Percentiles rank a stretch among this genome's conserved stretches.
Evolutionary conservation across 1,284 basidiomycete species (phyloP).

Genomic region (Ustilago xerochloae): DNA sequence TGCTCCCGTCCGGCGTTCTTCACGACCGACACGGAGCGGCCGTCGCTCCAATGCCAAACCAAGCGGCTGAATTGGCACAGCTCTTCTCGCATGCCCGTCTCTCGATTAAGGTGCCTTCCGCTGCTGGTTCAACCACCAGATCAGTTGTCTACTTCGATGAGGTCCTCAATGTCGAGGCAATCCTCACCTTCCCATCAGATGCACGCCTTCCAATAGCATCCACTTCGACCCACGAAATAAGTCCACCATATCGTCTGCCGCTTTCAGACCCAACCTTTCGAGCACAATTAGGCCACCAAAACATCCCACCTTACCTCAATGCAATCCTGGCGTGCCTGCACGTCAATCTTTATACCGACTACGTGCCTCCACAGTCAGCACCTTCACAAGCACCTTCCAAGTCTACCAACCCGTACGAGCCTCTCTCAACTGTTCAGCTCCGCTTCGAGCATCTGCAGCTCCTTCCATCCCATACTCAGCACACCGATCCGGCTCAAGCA

Average conservation of each 20-base stretch:
- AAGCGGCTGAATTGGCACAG: conserved; percentile 21
- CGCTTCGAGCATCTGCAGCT: conserved; percentile 28
- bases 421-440: conserved; percentile 27
- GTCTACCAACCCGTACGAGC: conserved; percentile 38
- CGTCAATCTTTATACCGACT: conserved; percentile 38
- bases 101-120: conserved; percentile 18
- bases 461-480: conserved; percentile 23
- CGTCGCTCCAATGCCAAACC: conserved; percentile 14
- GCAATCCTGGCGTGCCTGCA: conserved; percentile 39
- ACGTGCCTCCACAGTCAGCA: conserved; percentile 19
- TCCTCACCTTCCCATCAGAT: conserved; percentile 26
- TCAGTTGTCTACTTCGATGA: conserved; percentile 44
- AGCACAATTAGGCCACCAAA: conserved; percentile 3
- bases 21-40: not conserved
- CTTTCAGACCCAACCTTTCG: conserved; percentile 1
- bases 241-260: conserved; percentile 1
- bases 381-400: not conserved
- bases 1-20: not conserved
- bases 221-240: not conserved
- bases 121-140: conserved; percentile 2
- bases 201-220: conserved; percentile 17
- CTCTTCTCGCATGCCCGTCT: conserved; percentile 40
- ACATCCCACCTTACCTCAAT: conserved; percentile 27
- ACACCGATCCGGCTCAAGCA: conserved; percentile 8
- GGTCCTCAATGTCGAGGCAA: conserved; percentile 28